Evolutionary conservation across 2,329 filamentous ascomycete species (phyloP).

Genomic region (Fusarium denticulatum): DNA sequence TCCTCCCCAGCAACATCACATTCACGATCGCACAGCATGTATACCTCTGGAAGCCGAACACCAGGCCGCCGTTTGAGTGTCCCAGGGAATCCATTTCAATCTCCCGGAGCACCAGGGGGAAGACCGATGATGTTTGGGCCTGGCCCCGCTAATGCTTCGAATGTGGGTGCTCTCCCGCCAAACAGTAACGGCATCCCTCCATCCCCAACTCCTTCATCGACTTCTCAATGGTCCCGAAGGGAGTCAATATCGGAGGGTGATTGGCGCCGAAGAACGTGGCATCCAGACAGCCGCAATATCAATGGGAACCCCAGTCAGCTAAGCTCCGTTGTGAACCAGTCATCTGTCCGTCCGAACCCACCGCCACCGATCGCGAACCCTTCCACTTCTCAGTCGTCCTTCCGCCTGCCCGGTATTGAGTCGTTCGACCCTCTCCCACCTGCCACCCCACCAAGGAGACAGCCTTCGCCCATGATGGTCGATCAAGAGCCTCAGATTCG

Average conservation of each 20-base stretch:
- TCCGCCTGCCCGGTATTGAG: constrained; percentile 88
- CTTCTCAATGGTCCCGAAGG: constrained; percentile 70
- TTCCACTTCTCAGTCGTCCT: constrained; percentile 63
- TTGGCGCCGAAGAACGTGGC: constrained; percentile 88
- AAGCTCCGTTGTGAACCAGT: constrained; percentile 78
- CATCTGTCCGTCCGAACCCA: constrained; percentile 64
- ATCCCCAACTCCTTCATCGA: constrained; percentile 72
- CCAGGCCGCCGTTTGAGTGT: constrained; percentile 83
- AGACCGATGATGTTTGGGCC: constrained; percentile 65
- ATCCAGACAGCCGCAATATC: constrained; percentile 77
- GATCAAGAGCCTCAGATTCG: constrained; percentile 62
- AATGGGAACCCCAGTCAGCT: constrained; percentile 75
- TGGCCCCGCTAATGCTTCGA: constrained; percentile 64
- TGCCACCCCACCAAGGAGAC: constrained; percentile 69
- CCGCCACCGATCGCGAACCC: constrained; percentile 59
- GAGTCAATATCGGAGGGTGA: constrained; percentile 79
- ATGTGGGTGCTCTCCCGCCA: constrained; percentile 64
- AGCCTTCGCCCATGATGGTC: constrained; percentile 80
- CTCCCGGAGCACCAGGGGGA: constrained; percentile 64
- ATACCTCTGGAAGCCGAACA: constrained; percentile 69
- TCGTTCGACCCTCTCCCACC: constrained; percentile 84
- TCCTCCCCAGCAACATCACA: constrained; percentile 78
- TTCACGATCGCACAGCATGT: constrained; percentile 78
- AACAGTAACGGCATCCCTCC: constrained; percentile 69
- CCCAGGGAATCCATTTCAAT: constrained; percentile 79